Evolutionary conservation across 345 rosid genomes (phyloP).

Genomic region (Microcos paniculata): DNA sequence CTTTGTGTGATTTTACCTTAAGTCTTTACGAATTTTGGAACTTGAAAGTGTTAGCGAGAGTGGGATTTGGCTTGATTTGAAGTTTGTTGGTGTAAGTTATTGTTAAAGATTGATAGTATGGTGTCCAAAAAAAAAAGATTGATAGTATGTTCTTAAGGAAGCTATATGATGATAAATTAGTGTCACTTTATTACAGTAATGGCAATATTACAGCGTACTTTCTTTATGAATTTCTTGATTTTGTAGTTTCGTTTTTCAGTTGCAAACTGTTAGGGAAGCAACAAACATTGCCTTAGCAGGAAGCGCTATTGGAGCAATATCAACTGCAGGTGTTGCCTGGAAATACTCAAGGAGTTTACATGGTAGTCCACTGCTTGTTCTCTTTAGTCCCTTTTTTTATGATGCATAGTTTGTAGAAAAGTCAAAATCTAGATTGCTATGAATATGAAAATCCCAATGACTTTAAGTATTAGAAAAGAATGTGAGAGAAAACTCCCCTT

Average conservation of each 20-base stretch:
- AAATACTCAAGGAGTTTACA: slow-evolving; percentile 83
- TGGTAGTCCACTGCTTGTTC: slow-evolving; percentile 41
- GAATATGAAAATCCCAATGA: not conserved
- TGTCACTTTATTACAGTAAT: not conserved
- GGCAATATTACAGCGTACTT: not conserved
- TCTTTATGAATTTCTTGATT: not conserved
- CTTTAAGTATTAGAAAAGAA: not conserved
- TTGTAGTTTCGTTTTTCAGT: slow-evolving; percentile 39
- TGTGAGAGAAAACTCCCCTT: not conserved
- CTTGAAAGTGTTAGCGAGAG: not conserved
- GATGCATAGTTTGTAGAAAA: not conserved
- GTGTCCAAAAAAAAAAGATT: no score
- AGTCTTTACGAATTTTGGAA: not conserved
- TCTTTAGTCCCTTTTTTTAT: not conserved
- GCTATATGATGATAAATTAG: not conserved
- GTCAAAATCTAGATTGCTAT: not conserved
- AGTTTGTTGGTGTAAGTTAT: not conserved
- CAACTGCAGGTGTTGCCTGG: slow-evolving; percentile 86
- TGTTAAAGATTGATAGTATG: not conserved
- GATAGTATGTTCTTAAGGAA: not conserved
- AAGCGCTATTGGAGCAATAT: slow-evolving; percentile 66
- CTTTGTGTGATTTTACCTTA: not conserved
- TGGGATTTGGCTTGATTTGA: not conserved
- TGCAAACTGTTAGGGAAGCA: slow-evolving; percentile 85
- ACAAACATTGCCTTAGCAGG: slow-evolving; percentile 51